A percentile compares a stretch with the other conserved stretches of the same genome.
These are phyloP conservation scores for Filobasidium wieringae DNA, from an alignment of 768 basidiomycete species.

Conservation along the genomic window DNA sequence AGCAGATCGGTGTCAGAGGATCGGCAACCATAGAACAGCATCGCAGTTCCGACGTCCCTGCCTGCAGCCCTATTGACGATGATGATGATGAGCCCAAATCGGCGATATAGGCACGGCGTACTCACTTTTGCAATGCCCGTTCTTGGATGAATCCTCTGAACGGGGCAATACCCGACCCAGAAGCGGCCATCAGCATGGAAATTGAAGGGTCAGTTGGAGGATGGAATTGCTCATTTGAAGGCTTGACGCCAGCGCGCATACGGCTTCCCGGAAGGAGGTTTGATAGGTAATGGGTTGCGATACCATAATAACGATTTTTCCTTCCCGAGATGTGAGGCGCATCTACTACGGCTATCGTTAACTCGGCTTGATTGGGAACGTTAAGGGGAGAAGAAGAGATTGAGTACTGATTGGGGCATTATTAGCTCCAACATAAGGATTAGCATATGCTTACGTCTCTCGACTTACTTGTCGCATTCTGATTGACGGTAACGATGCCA, in stretches of 20 bases:
- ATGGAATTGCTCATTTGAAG: slow-evolving; percentile 42
- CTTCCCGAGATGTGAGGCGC: slow-evolving; percentile 39
- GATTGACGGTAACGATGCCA: slow-evolving; percentile 45
- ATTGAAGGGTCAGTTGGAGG: slow-evolving; percentile 41
- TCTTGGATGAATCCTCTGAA: slow-evolving; percentile 49
- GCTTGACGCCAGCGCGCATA: slow-evolving; percentile 42
- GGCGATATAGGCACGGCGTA: background rate
- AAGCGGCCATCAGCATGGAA: slow-evolving; percentile 45
- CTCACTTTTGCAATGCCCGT: slow-evolving; percentile 42
- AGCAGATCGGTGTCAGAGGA: slow-evolving; percentile 43
- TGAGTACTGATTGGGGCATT: slow-evolving; percentile 39
- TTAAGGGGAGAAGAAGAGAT: slow-evolving; percentile 47
- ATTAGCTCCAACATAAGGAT: background rate
- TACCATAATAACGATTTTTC: slow-evolving; percentile 42
- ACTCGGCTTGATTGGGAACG: slow-evolving; percentile 42
- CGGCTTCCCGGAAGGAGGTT: slow-evolving; percentile 41
- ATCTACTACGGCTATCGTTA: slow-evolving; percentile 45
- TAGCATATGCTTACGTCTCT: background rate
- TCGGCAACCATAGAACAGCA: slow-evolving; percentile 47
- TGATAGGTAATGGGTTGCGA: slow-evolving; percentile 45
- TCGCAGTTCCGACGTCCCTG: slow-evolving; percentile 40
- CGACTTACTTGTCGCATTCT: slow-evolving; percentile 39
- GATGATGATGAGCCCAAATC: background rate
- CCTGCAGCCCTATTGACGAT: slow-evolving; percentile 32
- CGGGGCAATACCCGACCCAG: slow-evolving; percentile 46